Evolutionary conservation across 352 stramenopile genomes (phyloP).

Genomic region (Pythium rishiriense): DNA sequence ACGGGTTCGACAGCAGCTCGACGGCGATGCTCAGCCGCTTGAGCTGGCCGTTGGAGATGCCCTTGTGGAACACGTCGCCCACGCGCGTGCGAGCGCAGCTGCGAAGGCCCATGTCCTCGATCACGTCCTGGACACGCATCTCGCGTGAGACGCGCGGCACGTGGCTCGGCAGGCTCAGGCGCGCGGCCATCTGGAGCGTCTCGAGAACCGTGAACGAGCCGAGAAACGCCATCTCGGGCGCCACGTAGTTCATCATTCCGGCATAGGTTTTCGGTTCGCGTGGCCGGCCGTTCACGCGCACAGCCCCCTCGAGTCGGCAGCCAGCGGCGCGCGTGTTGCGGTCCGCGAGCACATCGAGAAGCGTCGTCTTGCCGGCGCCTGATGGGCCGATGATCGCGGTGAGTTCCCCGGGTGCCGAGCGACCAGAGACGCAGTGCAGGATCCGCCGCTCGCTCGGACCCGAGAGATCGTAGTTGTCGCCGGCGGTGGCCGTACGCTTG

Average conservation of each 20-base stretch:
- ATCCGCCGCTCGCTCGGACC: conserved; percentile 32
- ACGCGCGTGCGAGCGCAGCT: conserved; percentile 60
- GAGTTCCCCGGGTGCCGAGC: conserved; percentile 57
- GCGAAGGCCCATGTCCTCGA: conserved; percentile 70
- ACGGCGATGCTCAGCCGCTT: conserved; percentile 93
- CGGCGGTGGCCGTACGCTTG: neutral
- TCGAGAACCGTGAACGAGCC: conserved; percentile 70
- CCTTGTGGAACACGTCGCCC: conserved; percentile 85
- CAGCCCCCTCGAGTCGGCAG: conserved; percentile 43
- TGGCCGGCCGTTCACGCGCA: conserved; percentile 52
- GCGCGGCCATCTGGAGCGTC: conserved; percentile 61
- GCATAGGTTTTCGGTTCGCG: conserved; percentile 42
- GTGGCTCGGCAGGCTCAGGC: conserved; percentile 46
- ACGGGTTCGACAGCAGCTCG: conserved; percentile 93
- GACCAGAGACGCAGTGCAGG: conserved; percentile 55
- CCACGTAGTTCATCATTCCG: conserved; percentile 62
- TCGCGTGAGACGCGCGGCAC: conserved; percentile 42
- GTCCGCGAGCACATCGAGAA: conserved; percentile 67
- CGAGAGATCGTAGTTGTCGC: neutral
- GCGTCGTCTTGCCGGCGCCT: conserved; percentile 59
- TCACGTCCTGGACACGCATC: conserved; percentile 60
- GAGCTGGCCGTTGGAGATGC: conserved; percentile 85
- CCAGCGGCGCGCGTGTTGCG: conserved; percentile 29
- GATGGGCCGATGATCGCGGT: conserved; percentile 72
- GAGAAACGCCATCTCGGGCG: conserved; percentile 59